These are phyloP conservation scores for Kickxella alabastrina DNA, from an alignment of 192 early-diverging fungal genomes.

Conservation along the genomic window DNA sequence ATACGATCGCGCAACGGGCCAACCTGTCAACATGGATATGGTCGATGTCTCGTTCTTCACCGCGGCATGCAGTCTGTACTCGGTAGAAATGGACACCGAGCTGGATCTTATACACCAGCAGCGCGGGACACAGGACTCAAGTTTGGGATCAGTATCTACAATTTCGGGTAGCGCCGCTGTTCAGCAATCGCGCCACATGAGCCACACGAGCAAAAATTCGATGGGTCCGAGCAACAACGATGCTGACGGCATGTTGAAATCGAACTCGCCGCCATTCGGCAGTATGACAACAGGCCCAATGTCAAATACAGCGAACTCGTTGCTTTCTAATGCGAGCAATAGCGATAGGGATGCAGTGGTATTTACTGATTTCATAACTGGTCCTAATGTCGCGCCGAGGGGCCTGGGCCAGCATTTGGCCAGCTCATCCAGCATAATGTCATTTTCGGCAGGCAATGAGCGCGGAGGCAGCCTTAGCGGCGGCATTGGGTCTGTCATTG, in stretches of 20 bases:
- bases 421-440: slow-evolving; percentile 38
- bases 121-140: slow-evolving; percentile 24
- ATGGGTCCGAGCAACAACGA: not conserved
- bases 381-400: not conserved
- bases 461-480: not conserved
- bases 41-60: slow-evolving; percentile 42
- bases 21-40: slow-evolving; percentile 20
- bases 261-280: slow-evolving; percentile 1
- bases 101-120: slow-evolving; percentile 45
- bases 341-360: not conserved
- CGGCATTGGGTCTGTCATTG: too few species aligned
- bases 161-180: not conserved
- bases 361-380: not conserved
- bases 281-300: not conserved
- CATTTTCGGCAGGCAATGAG: slow-evolving; percentile 26
- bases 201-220: not conserved
- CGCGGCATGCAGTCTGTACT: slow-evolving; percentile 34
- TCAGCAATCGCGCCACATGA: not conserved
- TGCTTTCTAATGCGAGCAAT: not conserved
- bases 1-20: slow-evolving; percentile 47
- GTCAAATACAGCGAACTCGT: not conserved
- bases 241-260: not conserved
- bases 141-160: slow-evolving; percentile 14
- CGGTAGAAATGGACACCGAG: slow-evolving; percentile 29
- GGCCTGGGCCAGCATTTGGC: slow-evolving; percentile 30